Base-by-base conservation (phyloP, 2,329 filamentous ascomycete species). In the Metarhizium humberi region DNA sequence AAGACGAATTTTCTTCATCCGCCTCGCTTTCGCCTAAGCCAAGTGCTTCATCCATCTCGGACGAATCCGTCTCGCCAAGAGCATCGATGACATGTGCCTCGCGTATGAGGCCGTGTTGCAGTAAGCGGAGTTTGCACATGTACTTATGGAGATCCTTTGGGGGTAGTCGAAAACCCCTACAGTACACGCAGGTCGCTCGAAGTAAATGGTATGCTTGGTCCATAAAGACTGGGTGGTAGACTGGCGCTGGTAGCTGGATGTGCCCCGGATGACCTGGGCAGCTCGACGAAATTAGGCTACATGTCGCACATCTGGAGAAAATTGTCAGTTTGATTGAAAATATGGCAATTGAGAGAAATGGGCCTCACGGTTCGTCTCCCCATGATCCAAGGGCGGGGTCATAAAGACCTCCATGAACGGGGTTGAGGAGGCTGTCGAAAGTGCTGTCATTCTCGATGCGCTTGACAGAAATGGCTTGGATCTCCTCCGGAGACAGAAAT, bases 161-260 rank as follows among this genome's bases (percentile, higher is more conserved):
- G n/a, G 86, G 78, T 68, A 96, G 79, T 67, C 88, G 90, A 62
- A 99, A 85, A 56, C 86, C 84, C 67, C 92, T 87, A 73, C 95
- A 99, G 74, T 96, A 96, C 57, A 87, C 81, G 69, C 94, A 99
- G 71, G 92, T 88, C 54, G 90, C 87, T 63, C 91, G 85, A 20
- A 99, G 79, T 49, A 99, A 78, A 48, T 89, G 86, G 60, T 95
- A 82, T 53, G 92, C 81, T 69, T 96, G 92, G 67, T 96, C 92
- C 78, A 99, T 87, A 67, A 96, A 97, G 2, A 91, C 88, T n/a
- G 92, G 90, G 71, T 99, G 92, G 69, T 97, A 99, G 53, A 96
- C 89, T 50, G 89, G 90, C 13, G 92, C 87, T 14, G 94, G 92
- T 13, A 99, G 84, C 64, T 96, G 90, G 69, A 99, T 95, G 68